phyloP scores from a whole-genome alignment of 108 stramenopile species.

The Tribonema minus region DNA sequence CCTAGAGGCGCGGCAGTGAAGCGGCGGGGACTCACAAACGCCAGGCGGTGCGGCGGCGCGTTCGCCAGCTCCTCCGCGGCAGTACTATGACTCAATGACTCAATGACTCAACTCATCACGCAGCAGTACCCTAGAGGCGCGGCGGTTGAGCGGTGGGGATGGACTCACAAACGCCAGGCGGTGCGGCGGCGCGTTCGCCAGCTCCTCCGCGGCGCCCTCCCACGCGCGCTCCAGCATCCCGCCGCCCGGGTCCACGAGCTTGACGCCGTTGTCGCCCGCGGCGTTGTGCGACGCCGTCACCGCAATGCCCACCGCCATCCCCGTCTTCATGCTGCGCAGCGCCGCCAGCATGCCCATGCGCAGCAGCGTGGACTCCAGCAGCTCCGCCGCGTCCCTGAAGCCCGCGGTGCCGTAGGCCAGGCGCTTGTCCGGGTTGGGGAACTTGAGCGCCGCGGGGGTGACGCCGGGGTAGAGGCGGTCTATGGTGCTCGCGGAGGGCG shows the following conservation, averaged over 20 bases:
- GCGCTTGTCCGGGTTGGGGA: conserved; percentile 29
- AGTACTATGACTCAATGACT: too few species aligned
- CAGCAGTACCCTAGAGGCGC: too few species aligned
- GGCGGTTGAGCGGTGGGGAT: too few species aligned
- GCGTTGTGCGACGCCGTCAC: conserved; percentile 95
- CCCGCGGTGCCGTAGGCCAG: conserved; percentile 58
- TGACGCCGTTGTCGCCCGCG: conserved; percentile 90
- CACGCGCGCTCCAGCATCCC: conserved; percentile 76
- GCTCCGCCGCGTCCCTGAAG: conserved; percentile 43
- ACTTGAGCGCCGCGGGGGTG: conserved; percentile 5
- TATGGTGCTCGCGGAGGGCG: too few species aligned
- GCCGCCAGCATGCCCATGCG: conserved; percentile 58
- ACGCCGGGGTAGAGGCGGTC: conserved; percentile 21
- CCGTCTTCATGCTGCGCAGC: conserved; percentile 28
- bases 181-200: too few species aligned
- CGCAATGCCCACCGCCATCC: conserved; percentile 75
- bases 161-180: too few species aligned
- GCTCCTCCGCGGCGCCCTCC: conserved; percentile 67
- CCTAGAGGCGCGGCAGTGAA: too few species aligned
- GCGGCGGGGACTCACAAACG: too few species aligned
- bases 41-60: too few species aligned
- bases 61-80: too few species aligned
- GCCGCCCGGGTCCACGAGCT: conserved; percentile 84
- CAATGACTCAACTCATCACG: too few species aligned
- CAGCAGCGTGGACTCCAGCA: conserved; percentile 49